Evolutionary conservation across 2,329 filamentous ascomycete species (phyloP).

Genomic region (Chalara sp.): DNA sequence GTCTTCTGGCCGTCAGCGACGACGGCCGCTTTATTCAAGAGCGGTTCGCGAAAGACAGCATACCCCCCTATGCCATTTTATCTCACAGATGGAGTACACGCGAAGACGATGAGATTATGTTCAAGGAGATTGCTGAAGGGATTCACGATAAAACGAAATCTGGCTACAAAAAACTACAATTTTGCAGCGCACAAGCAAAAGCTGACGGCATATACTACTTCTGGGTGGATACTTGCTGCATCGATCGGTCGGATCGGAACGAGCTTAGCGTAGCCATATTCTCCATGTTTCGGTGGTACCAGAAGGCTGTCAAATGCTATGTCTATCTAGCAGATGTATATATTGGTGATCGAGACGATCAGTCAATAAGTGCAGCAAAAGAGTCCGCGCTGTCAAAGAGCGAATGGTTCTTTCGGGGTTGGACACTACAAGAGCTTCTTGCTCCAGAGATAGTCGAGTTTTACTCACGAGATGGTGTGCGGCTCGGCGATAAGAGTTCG

Average conservation of each 20-base stretch:
- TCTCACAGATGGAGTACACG: slow-evolving; percentile 16
- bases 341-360: not conserved
- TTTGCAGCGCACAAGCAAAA: slow-evolving; percentile 7
- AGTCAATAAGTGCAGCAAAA: not conserved
- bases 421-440: slow-evolving; percentile 1
- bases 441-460: slow-evolving; percentile 7
- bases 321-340: slow-evolving; percentile 10
- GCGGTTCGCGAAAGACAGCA: slow-evolving; percentile 5
- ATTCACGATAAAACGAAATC: slow-evolving; percentile 4
- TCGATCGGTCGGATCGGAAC: slow-evolving; percentile 6
- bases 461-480: slow-evolving; percentile 2
- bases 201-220: slow-evolving; percentile 5
- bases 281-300: slow-evolving; percentile 11
- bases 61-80: slow-evolving; percentile 19
- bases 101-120: slow-evolving; percentile 10
- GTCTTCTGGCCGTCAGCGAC: slow-evolving; percentile 5
- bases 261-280: slow-evolving; percentile 10
- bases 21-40: slow-evolving; percentile 3
- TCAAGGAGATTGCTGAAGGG: slow-evolving; percentile 6
- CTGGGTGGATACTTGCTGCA: slow-evolving; percentile 7
- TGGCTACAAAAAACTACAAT: slow-evolving; percentile 5
- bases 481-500: slow-evolving; percentile 6
- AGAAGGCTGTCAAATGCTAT: slow-evolving; percentile 9
- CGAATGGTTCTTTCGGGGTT: slow-evolving; percentile 7
- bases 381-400: slow-evolving; percentile 1